Base-by-base conservation (phyloP, 495 filamentous ascomycete genomes). In the Aspergillus steynii region DNA sequence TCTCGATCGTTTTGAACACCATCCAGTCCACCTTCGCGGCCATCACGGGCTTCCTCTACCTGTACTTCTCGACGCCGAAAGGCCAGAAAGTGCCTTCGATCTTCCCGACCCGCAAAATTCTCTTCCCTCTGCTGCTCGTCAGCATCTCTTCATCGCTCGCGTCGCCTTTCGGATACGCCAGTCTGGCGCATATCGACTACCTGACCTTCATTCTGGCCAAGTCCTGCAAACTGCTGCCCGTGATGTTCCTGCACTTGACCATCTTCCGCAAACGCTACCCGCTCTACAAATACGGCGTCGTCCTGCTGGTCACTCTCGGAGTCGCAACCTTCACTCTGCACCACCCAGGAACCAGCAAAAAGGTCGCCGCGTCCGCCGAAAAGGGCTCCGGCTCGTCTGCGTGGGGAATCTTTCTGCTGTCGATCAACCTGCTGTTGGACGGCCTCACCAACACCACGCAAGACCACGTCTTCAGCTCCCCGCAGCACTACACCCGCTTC, bases 161-260 rank as follows among this genome's bases (percentile, higher is more conserved):
- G 25, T 90, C 88, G 5, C 95, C 95, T 31, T 98, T 99, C 66
- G 95, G 95, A 64, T 99, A 99, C 77, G 93, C 94, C 49, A 88
- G 86, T 51, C 88, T 99, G 50, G 84, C 87, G 45, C 94, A 99
- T 74, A 94, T 98, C 78, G 95, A 98, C 83, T 99, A 98, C 82
- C 89, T 99, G 70, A 99, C 95, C 26, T 99, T 93, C 80, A 94
- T 97, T 73, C 91, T 99, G 28, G 96, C 95, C 64, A 99, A 99
- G 74, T 90, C 86, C 54, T 99, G 95, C 89, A 99, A 99, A 75
- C 84, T 99, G 20, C 87, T 99, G 9, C 95, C 95, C 3, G 94
- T 99, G 65, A 98, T 99, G 95, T 87, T 93, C 68, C 84, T 99
- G 50, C 94, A 98, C 75, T 81, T 98, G 68, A 93, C 93, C 20